Evolutionary conservation across 345 rosid species (phyloP).

Genomic region (Syzygium grande): DNA sequence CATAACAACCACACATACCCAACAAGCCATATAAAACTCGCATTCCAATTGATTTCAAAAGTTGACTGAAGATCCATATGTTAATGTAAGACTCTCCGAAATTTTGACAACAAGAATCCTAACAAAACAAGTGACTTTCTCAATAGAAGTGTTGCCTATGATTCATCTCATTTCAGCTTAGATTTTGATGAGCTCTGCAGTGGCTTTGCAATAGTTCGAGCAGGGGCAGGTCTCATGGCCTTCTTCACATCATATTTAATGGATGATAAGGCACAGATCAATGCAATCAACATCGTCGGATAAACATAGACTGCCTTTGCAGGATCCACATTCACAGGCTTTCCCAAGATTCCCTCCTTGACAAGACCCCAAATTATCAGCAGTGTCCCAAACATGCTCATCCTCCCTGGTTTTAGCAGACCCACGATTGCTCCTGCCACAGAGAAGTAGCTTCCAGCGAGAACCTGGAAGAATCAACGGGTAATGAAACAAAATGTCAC

Average conservation of each 20-base stretch:
- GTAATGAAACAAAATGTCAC: neutral
- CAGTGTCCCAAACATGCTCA: conserved; percentile 92
- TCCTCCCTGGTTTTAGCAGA: conserved; percentile 77
- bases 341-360: conserved; percentile 82
- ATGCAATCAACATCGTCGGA: conserved; percentile 72
- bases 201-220: conserved; percentile 7
- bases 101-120: neutral
- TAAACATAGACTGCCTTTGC: conserved; percentile 56
- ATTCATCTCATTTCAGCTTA: conserved; percentile 6
- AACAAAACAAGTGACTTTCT: neutral
- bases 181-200: conserved; percentile 7
- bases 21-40: neutral
- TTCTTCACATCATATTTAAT: conserved; percentile 81
- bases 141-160: neutral
- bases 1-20: neutral
- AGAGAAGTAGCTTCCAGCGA: conserved; percentile 86
- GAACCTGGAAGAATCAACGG: conserved; percentile 42
- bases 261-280: conserved; percentile 74
- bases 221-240: conserved; percentile 48
- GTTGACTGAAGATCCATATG: neutral
- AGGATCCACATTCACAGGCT: conserved; percentile 70
- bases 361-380: conserved; percentile 84
- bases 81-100: neutral
- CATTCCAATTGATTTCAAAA: neutral
- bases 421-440: conserved; percentile 90